These are phyloP conservation scores for Debaryomyces fabryi DNA, from an alignment of 1,139 yeast species.

Conservation along the genomic window DNA sequence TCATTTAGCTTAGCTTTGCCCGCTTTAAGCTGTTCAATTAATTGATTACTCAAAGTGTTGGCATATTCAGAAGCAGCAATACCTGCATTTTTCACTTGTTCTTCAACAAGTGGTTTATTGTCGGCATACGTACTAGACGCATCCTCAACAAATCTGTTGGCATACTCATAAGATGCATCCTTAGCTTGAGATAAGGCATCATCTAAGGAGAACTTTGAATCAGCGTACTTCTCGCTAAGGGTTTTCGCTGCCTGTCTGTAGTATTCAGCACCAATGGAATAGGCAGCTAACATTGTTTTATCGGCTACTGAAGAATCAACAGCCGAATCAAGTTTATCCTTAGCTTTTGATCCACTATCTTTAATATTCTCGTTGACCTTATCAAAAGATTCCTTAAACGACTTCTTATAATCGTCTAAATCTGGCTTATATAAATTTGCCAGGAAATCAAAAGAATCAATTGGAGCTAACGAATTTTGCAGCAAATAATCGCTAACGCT, in stretches of 20 bases:
- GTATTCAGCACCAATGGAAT: slow-evolving; percentile 38
- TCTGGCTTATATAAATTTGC: slow-evolving; percentile 23
- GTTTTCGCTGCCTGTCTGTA: slow-evolving; percentile 41
- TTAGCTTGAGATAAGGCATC: slow-evolving; percentile 26
- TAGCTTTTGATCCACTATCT: slow-evolving; percentile 3
- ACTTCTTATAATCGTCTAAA: slow-evolving; percentile 20
- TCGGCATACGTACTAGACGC: slow-evolving; percentile 16
- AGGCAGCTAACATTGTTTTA: slow-evolving; percentile 23
- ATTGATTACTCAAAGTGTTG: slow-evolving; percentile 9
- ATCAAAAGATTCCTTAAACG: slow-evolving; percentile 14
- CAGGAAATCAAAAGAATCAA: slow-evolving; percentile 17
- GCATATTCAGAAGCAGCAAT: slow-evolving; percentile 20
- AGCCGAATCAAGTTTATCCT: slow-evolving; percentile 9
- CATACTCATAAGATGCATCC: slow-evolving; percentile 25
- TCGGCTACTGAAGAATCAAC: slow-evolving; percentile 21
- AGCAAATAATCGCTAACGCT: slow-evolving; percentile 18
- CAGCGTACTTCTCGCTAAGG: slow-evolving; percentile 26
- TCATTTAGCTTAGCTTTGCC: slow-evolving; percentile 21
- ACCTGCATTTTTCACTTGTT: slow-evolving; percentile 16
- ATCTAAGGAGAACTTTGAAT: slow-evolving; percentile 21
- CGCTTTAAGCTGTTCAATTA: slow-evolving; percentile 13
- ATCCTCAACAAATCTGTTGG: slow-evolving; percentile 17
- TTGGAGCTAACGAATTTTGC: slow-evolving; percentile 5
- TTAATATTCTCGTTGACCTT: slow-evolving; percentile 7
- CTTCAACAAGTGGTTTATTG: slow-evolving; percentile 17